These are phyloP conservation scores for Penstemon davidsonii DNA, from an alignment of 257 asterid species.

Conservation along the genomic window DNA sequence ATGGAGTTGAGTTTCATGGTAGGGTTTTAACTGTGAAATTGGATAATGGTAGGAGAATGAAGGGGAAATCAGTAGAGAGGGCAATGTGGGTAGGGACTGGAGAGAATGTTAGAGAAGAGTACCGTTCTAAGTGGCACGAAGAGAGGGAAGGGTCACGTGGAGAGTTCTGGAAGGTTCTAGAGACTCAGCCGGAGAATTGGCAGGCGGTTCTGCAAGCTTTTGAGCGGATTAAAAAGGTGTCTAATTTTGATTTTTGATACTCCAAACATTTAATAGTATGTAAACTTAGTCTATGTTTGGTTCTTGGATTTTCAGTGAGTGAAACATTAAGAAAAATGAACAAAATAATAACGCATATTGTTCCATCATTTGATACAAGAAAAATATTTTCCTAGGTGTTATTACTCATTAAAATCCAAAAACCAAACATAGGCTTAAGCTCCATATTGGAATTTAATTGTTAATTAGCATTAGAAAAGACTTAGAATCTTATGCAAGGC, in stretches of 20 bases:
- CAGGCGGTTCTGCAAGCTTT: slow-evolving; percentile 83
- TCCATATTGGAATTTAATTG: slow-evolving; percentile 5
- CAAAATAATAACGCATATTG: no score
- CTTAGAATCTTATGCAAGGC: background rate
- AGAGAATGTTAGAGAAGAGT: slow-evolving; percentile 41
- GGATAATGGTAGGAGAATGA: slow-evolving; percentile 83
- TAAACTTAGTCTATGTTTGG: background rate
- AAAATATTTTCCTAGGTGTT: no score
- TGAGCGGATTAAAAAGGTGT: slow-evolving; percentile 90
- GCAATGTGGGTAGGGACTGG: slow-evolving; percentile 58
- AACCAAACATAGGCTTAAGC: no score
- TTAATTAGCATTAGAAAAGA: slow-evolving; percentile 1
- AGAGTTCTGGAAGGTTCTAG: slow-evolving; percentile 72
- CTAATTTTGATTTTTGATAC: slow-evolving; percentile 14
- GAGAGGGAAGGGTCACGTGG: slow-evolving; percentile 78
- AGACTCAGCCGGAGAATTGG: slow-evolving; percentile 89
- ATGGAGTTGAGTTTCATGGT: slow-evolving; percentile 96
- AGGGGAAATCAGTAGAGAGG: slow-evolving; percentile 49
- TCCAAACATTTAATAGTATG: background rate
- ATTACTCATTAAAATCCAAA: no score
- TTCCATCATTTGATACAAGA: no score
- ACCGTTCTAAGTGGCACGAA: slow-evolving; percentile 85
- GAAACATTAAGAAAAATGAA: no score
- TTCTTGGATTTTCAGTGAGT: no score
- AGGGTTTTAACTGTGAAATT: slow-evolving; percentile 80